Evolutionary conservation across 1,284 basidiomycete species (phyloP), one percentile per base, ranked within the genome.

Genomic region (Phlebopus sp.): DNA sequence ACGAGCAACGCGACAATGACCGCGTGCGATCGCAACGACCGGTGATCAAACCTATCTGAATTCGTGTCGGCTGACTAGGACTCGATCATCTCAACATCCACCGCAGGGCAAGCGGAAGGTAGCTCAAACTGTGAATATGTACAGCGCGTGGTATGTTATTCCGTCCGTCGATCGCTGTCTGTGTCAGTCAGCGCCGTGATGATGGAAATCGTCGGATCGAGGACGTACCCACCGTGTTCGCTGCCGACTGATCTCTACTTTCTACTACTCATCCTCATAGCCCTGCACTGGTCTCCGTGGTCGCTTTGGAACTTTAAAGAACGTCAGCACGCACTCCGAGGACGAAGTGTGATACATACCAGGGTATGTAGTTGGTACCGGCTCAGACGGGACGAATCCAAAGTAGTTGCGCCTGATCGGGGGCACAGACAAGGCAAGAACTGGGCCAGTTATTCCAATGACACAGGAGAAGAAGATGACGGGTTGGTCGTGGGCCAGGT

Each of bases 401-500:
- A 83, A 66, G 42, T 77, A 71, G 48, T 77, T 70, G 62, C 76
- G 81, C 50, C 92, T 84, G 57, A 96, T 78, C 6, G 89, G 84
- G 10, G 94, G 93, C 10, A 97, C 81, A 39, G 78, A 74, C 35
- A 91, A 58, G 42, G 88, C 87, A 64, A 91, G 72, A 21, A 86
- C 68, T 11, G 94, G 94, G 2, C 93, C 93, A 68, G 79, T 73
- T 45, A 72, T 62, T 37, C 93, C 94, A 51, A 97, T 70, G 44
- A 84, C 69, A 64, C 87, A 76, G 6, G 92, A 90, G 74, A 85
- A 97, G 75, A 96, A 95, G 68, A 97, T 82, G 62, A 92, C 89
- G 31, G 94, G 93, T 59, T 84, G 84, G 72, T 97, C 93, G 73
- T 97, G 95, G 31, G 93, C 92, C 61, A 86, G 81, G 52, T 87